Evolutionary conservation across 257 asterid genomes (phyloP).

Genomic region (Nemophila menziesii): DNA sequence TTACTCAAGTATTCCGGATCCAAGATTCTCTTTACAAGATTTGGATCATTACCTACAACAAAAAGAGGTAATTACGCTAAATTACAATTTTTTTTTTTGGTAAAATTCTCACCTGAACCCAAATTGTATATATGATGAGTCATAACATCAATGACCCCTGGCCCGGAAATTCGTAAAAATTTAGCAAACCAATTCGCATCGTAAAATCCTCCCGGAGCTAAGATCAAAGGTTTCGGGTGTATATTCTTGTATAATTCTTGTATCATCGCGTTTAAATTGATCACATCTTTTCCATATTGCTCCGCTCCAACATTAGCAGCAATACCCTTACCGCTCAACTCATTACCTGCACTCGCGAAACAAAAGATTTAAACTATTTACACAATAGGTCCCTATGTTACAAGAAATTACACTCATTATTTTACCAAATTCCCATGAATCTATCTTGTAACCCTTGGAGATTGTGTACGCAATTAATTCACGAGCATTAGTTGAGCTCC

Average conservation of each 20-base stretch:
- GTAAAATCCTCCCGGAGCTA: slow-evolving; percentile 94
- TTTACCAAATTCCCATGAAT: slow-evolving; percentile 95
- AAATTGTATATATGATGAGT: slow-evolving; percentile 80
- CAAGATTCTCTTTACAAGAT: slow-evolving; percentile 47
- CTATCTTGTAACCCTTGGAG: slow-evolving; percentile 54
- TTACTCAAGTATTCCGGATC: slow-evolving; percentile 52
- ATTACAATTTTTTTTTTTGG: no score
- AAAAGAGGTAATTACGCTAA: not conserved
- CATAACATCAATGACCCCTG: slow-evolving; percentile 35
- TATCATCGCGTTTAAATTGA: slow-evolving; percentile 35
- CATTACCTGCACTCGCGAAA: slow-evolving; percentile 52
- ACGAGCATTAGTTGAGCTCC: slow-evolving; percentile 65
- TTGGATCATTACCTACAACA: slow-evolving; percentile 58
- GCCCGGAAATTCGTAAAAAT: slow-evolving; percentile 66
- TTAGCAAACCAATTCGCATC: slow-evolving; percentile 65
- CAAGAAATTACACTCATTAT: not conserved
- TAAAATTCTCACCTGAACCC: slow-evolving; percentile 51
- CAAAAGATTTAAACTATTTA: slow-evolving; percentile 5
- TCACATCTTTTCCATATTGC: slow-evolving; percentile 66
- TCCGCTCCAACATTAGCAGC: slow-evolving; percentile 70
- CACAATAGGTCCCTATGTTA: not conserved
- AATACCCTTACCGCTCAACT: slow-evolving; percentile 71
- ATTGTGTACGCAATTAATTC: slow-evolving; percentile 64
- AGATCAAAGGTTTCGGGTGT: slow-evolving; percentile 32
- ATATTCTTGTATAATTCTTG: slow-evolving; percentile 31